These are phyloP conservation scores for Xylaria sp. DNA, from an alignment of 2,329 filamentous ascomycete genomes.

Conservation along the genomic window DNA sequence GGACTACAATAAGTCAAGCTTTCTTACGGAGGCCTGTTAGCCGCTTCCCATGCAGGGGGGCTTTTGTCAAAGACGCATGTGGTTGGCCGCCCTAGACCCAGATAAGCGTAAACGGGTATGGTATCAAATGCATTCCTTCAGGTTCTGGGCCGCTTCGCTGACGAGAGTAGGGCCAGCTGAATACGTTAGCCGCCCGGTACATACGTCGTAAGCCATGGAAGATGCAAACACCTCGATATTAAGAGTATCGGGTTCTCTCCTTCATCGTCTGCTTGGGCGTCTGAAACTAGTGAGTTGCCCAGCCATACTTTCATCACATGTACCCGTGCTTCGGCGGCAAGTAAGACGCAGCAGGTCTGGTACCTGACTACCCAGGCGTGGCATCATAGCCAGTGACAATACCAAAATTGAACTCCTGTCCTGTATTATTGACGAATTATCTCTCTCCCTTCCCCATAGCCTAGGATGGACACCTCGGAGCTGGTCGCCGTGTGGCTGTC, in stretches of 20 bases:
- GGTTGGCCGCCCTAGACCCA: not conserved
- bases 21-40: too few species aligned
- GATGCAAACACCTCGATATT: not conserved
- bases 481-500: slow-evolving; percentile 28
- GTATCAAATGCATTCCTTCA: not conserved
- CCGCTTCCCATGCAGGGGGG: not conserved
- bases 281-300: not conserved
- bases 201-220: not conserved
- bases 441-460: not conserved
- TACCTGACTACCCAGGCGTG: too few species aligned
- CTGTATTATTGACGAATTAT: not conserved
- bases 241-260: not conserved
- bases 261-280: not conserved
- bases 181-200: not conserved
- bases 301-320: not conserved
- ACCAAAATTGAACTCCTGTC: not conserved
- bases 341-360: not conserved
- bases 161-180: not conserved
- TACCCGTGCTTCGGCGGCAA: not conserved
- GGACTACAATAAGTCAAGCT: too few species aligned
- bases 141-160: not conserved
- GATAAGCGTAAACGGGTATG: not conserved
- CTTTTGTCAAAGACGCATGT: not conserved
- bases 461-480: slow-evolving; percentile 23
- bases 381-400: not conserved